Evolutionary conservation across 2,329 filamentous ascomycete species (phyloP).

Genomic region (Erysiphe neolycopersici): DNA sequence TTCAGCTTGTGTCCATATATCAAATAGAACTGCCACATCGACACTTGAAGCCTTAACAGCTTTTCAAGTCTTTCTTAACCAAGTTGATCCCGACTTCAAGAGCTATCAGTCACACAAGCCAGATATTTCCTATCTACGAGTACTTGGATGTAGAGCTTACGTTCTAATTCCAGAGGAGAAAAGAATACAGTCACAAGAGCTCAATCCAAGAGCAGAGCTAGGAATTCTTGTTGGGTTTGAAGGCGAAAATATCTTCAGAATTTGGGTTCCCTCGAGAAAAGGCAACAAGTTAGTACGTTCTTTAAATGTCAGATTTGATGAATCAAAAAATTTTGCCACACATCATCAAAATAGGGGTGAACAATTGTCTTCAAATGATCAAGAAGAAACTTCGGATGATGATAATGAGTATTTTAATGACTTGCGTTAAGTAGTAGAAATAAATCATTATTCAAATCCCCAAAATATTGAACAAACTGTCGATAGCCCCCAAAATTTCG

Average conservation of each 20-base stretch:
- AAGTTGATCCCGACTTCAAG: conserved; percentile 6
- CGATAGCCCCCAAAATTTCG: too few species aligned
- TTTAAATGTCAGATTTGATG: conserved; percentile 1
- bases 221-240: neutral
- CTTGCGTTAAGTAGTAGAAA: too few species aligned
- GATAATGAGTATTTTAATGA: too few species aligned
- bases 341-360: neutral
- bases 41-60: neutral
- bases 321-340: neutral
- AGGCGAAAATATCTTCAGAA: neutral
- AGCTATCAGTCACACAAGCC: conserved; percentile 1
- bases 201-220: neutral
- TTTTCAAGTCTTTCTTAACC: neutral
- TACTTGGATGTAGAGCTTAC: neutral
- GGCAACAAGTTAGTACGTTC: neutral
- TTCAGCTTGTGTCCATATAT: neutral
- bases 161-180: conserved; percentile 1
- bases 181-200: neutral
- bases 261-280: neutral
- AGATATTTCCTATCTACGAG: neutral
- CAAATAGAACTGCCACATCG: neutral
- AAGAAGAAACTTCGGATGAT: too few species aligned
- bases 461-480: too few species aligned
- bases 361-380: neutral
- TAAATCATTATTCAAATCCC: too few species aligned